Evolutionary conservation across 2,329 filamentous ascomycete species (phyloP).

Genomic region (Cercospora janseana): DNA sequence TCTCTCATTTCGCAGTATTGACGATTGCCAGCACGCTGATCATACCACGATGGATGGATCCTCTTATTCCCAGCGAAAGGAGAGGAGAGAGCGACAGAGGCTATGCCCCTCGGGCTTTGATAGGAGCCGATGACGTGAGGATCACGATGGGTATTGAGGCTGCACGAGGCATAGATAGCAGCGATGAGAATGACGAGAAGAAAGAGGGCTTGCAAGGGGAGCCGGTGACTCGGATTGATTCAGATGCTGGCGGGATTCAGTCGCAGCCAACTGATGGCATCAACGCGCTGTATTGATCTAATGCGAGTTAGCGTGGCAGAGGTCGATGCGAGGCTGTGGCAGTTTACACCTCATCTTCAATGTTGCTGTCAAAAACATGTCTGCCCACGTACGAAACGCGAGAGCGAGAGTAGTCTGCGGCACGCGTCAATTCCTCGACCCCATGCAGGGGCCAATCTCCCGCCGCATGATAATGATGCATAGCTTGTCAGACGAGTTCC

Average conservation of each 20-base stretch:
- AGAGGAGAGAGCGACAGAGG: conserved; percentile 44
- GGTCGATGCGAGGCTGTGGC: no score
- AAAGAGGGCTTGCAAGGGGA: not conserved
- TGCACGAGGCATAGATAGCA: not conserved
- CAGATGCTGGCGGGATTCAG: conserved; percentile 2
- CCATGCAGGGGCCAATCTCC: no score
- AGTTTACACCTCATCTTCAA: no score
- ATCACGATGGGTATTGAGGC: not conserved
- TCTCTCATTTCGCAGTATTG: conserved; percentile 29
- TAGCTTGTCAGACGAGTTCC: no score
- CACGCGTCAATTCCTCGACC: no score
- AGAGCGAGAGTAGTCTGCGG: no score
- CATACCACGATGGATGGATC: conserved; percentile 55
- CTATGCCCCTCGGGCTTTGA: conserved; percentile 17
- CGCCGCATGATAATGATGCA: no score
- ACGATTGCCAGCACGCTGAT: conserved; percentile 50
- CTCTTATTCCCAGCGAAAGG: conserved; percentile 51
- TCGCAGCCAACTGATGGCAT: conserved; percentile 2
- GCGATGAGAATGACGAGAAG: not conserved
- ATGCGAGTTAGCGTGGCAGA: no score
- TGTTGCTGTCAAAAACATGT: no score
- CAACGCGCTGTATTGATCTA: not conserved
- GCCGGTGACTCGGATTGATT: not conserved
- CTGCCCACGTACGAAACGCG: no score
- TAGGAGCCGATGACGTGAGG: conserved; percentile 5